Base-by-base conservation (phyloP, 192 early-diverging fungal species). In the Cladochytrium replicatum region DNA sequence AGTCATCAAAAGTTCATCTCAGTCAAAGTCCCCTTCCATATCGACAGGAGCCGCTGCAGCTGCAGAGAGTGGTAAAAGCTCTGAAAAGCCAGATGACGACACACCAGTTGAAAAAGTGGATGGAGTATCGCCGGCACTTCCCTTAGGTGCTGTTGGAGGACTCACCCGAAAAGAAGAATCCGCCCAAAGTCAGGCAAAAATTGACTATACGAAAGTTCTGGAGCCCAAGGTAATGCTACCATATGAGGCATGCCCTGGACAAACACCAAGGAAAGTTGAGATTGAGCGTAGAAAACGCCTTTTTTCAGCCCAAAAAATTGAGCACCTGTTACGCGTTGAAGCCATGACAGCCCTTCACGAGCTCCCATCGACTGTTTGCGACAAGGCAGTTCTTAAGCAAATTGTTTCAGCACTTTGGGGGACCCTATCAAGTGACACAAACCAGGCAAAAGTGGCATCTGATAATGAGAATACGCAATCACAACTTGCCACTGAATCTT, bases 221-320 rank as follows among this genome's bases (percentile, higher is more conserved):
- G 69, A 77, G 51, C 75, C 75, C 0, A 77, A 77, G 43, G 72
- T 77, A 1, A 48, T 69, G 46, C 51, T 64, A 5, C 64, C 75
- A 2, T 77, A 64, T 51, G 54, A 52, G 23, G 51, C 65, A 3
- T 54, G 48, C 0, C 66, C 66, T 13, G 74, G 67, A 8, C 63
- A 77, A 41, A 77, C 72, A 0, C 75, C 75, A 9, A 30, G 75
- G 13, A 72, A 72, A 40, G 67, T 77, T 21, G 75, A 75, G 51
- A 77, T 77, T 29, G 75, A 77, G 53, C 46, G 75, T 7, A 49
- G 60, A 34, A 71, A 72, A 46, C 29, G 75, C n/a, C 43, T 70
- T 17, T 77, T 55, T 34, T 56, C 65, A 1, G 45, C 43, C 19
- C 64, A 69, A 34, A 51, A 69, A 13, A 64, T 73, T 31, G 48